A percentile compares a stretch with the other conserved stretches of the same genome.
Conservation (phyloP, 805 yeast genomes). For the Candida pini region DNA sequence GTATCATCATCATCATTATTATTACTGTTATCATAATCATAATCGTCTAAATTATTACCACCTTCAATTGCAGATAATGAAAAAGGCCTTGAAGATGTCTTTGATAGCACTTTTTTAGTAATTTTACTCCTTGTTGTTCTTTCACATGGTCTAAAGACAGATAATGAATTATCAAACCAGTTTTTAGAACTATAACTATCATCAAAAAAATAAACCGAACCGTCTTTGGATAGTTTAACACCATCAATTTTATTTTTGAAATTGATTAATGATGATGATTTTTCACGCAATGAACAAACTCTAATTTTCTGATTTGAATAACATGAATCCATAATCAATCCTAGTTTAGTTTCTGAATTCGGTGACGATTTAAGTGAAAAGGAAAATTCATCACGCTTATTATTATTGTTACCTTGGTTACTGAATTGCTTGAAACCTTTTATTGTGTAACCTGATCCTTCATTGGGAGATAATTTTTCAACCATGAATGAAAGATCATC, state of each 20-base stretch:
- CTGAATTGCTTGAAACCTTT: conserved; percentile 6
- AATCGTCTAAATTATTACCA: conserved; percentile 10
- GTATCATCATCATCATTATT: conserved; percentile 11
- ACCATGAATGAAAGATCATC: conserved; percentile 16
- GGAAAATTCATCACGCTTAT: neutral
- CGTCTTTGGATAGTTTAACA: conserved; percentile 25
- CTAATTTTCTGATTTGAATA: conserved; percentile 7
- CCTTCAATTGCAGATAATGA: conserved; percentile 2
- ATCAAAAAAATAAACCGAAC: conserved; percentile 26
- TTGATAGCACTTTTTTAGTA: conserved; percentile 22
- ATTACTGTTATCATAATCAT: conserved; percentile 11
- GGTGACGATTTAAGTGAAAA: conserved; percentile 2
- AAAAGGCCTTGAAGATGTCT: conserved; percentile 11
- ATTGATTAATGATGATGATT: conserved; percentile 14
- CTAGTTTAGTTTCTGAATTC: conserved; percentile 7
- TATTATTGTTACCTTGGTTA: neutral
- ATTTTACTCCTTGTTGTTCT: conserved; percentile 22
- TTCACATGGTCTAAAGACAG: conserved; percentile 28
- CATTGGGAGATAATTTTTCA: conserved; percentile 14
- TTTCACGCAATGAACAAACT: conserved; percentile 21
- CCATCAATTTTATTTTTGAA: conserved; percentile 25
- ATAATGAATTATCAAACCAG: conserved; percentile 25
- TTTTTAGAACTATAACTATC: conserved; percentile 10
- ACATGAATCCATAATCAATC: conserved; percentile 14
- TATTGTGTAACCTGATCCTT: conserved; percentile 18